phyloP scores from a whole-genome alignment of 2,329 filamentous ascomycete genomes.

The Alternaria infectoria region DNA sequence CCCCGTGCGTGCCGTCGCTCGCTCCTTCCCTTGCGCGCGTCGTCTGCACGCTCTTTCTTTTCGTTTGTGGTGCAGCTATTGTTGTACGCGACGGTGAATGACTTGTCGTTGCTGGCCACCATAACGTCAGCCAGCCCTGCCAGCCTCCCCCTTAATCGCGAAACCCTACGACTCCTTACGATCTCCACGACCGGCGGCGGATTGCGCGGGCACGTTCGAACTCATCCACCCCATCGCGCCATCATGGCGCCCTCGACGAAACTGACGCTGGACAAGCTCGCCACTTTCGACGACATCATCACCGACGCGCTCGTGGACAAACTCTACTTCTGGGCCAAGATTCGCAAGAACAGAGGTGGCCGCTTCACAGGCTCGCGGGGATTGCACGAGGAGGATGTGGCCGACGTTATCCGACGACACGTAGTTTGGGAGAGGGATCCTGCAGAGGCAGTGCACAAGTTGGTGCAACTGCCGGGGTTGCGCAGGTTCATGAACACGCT shows the following conservation, averaged over 20 bases:
- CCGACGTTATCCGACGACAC: slow-evolving; percentile 65
- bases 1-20: slow-evolving; percentile 30
- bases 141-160: slow-evolving; percentile 17
- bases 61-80: slow-evolving; percentile 4
- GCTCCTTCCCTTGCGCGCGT: slow-evolving; percentile 19
- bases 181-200: background rate
- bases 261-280: slow-evolving; percentile 87
- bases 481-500: slow-evolving; percentile 72
- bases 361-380: slow-evolving; percentile 86
- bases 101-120: slow-evolving; percentile 13
- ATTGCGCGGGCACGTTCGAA: background rate
- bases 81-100: slow-evolving; percentile 27
- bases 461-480: slow-evolving; percentile 76
- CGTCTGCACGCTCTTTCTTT: slow-evolving; percentile 34
- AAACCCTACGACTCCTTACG: slow-evolving; percentile 1
- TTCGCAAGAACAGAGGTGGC: slow-evolving; percentile 87
- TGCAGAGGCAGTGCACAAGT: slow-evolving; percentile 70
- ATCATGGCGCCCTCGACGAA: slow-evolving; percentile 62
- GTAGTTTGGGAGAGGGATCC: slow-evolving; percentile 78
- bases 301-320: slow-evolving; percentile 96
- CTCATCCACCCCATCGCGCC: slow-evolving; percentile 13
- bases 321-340: slow-evolving; percentile 94
- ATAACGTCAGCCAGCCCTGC: slow-evolving; percentile 35
- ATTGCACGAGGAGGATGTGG: slow-evolving; percentile 69
- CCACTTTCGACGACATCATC: slow-evolving; percentile 92